Conservation (phyloP, 2,329 filamentous ascomycete species). For the Paraphoma sp. region DNA sequence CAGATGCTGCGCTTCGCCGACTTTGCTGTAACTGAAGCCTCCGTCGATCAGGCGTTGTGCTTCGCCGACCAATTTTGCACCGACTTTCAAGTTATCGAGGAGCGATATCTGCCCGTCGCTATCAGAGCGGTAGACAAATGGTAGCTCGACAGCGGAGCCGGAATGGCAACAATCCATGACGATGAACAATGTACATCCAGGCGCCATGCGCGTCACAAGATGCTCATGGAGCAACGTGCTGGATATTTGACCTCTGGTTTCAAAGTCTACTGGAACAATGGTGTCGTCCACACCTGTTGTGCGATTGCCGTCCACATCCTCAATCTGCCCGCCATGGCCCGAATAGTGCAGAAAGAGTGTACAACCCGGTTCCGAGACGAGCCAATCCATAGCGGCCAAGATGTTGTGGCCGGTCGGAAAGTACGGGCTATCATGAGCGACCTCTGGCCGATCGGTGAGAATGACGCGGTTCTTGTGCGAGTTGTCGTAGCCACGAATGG, state of each 20-base stretch:
- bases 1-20: slow-evolving; percentile 60
- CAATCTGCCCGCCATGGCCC: slow-evolving; percentile 64
- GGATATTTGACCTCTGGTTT: slow-evolving; percentile 60
- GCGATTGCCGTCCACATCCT: slow-evolving; percentile 51
- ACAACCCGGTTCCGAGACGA: slow-evolving; percentile 61
- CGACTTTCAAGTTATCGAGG: slow-evolving; percentile 62
- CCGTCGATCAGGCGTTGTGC: slow-evolving; percentile 59
- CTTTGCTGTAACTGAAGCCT: slow-evolving; percentile 57
- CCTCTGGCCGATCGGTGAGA: slow-evolving; percentile 49
- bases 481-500: slow-evolving; percentile 52
- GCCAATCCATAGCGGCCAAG: slow-evolving; percentile 64
- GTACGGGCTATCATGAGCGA: slow-evolving; percentile 39
- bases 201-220: slow-evolving; percentile 60
- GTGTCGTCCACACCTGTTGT: slow-evolving; percentile 54
- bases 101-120: slow-evolving; percentile 63
- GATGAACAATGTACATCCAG: slow-evolving; percentile 60
- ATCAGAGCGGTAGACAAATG: slow-evolving; percentile 64
- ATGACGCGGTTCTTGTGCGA: slow-evolving; percentile 53
- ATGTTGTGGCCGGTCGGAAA: slow-evolving; percentile 54
- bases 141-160: slow-evolving; percentile 65
- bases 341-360: slow-evolving; percentile 65
- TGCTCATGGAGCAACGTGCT: slow-evolving; percentile 60
- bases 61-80: slow-evolving; percentile 57
- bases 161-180: slow-evolving; percentile 69
- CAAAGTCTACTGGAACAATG: slow-evolving; percentile 62